Base-by-base conservation (phyloP, 1,284 basidiomycete genomes). In the Ceratobasidium sp. region DNA sequence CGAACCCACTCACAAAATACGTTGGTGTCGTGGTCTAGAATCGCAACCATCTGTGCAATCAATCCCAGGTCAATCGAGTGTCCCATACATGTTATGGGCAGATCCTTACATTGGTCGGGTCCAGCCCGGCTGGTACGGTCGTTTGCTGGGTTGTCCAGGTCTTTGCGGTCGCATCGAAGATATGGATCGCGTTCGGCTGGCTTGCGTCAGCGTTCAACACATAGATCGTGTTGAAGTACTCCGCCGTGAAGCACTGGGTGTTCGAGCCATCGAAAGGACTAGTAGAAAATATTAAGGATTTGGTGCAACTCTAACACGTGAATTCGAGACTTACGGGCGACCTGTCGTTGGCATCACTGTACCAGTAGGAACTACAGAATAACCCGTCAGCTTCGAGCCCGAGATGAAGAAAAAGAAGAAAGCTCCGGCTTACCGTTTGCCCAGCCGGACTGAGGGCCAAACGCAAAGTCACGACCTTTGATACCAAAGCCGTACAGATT, bases 21-120 rank as follows among this genome's bases (percentile, higher is more conserved):
- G 76, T 95, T 94, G 68, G 94, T 96, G 82, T 96, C 94, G 78
- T 95, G 94, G 83, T 96, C 94, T 49, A 96, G 87, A 76, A 95
- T 89, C 34, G 91, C 85, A 34, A 83, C 83, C 51, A 27, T 53
- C 29, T 53, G 29, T 6, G n/a, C 9, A 24, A 29, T n/a, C n/a
- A n/a, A n/a, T n/a, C n/a, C n/a, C 8, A 53, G 24, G 24, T 8
- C 41, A 43, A 43, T 14, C 41, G 41, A 43, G 14, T 43, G 7
- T 8, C 7, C 41, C 7, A 43, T 8, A 43, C 41, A 43, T 43
- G 41, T 14, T 43, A 43, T 7, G 14, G 14, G 41, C 41, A 43
- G 41, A n/a, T n/a, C 5, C 24, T 27, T 53, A 53, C 51, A 78
- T 88, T 89, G 0, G 84, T 80, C 1, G 86, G 84, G 80, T 92